These are phyloP conservation scores for Neoarthrinium moseri DNA, from an alignment of 2,329 filamentous ascomycete species.

Conservation along the genomic window DNA sequence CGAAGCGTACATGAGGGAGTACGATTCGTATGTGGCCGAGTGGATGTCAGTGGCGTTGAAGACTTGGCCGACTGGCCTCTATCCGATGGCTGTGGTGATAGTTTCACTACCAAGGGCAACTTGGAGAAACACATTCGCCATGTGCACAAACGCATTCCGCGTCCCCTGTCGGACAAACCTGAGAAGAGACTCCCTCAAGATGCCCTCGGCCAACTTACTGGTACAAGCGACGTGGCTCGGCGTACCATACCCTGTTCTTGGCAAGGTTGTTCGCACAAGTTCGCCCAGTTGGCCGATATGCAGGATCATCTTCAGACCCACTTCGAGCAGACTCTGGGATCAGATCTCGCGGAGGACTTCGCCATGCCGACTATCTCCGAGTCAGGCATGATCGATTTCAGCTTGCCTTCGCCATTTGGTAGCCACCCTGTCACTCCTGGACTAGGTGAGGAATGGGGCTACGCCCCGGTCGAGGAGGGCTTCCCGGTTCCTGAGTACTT, in stretches of 20 bases:
- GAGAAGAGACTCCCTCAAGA: slow-evolving; percentile 20
- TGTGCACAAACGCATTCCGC: slow-evolving; percentile 67
- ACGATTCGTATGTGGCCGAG: slow-evolving; percentile 75
- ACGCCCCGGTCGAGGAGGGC: too few relatives aligned
- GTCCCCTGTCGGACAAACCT: slow-evolving; percentile 34
- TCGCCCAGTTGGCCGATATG: slow-evolving; percentile 2
- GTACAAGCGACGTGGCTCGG: slow-evolving; percentile 16
- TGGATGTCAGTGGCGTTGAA: slow-evolving; percentile 55
- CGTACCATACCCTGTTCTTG: slow-evolving; percentile 6
- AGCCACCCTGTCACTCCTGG: slow-evolving; percentile 1
- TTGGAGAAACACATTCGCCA: slow-evolving; percentile 84
- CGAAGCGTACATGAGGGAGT: slow-evolving; percentile 74
- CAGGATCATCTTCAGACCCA: slow-evolving; percentile 1
- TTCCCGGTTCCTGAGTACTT: slow-evolving; percentile 24
- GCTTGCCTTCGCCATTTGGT: slow-evolving; percentile 1
- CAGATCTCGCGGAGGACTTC: neutral
- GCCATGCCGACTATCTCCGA: neutral
- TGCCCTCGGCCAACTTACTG: slow-evolving; percentile 42
- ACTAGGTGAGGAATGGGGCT: slow-evolving; percentile 4
- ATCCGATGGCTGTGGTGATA: slow-evolving; percentile 68
- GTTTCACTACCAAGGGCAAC: slow-evolving; percentile 73
- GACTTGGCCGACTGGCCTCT: slow-evolving; percentile 65
- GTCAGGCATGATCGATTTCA: neutral
- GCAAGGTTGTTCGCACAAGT: neutral
- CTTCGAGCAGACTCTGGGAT: slow-evolving; percentile 12